These are phyloP conservation scores for Pseudocercospora fuligena DNA, from an alignment of 2,329 filamentous ascomycete species.

Conservation along the genomic window DNA sequence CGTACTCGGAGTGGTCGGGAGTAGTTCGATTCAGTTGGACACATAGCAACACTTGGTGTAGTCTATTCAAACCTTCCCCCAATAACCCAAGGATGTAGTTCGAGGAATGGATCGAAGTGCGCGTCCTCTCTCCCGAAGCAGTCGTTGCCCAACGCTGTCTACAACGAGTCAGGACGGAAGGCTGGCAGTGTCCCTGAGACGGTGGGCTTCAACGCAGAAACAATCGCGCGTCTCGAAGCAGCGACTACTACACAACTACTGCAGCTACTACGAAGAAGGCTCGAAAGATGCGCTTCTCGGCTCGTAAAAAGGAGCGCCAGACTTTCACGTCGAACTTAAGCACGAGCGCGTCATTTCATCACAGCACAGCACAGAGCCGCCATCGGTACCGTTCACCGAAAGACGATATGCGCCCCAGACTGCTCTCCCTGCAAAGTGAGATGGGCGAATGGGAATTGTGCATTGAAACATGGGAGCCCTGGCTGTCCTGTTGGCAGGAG, in stretches of 20 bases:
- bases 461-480: neutral
- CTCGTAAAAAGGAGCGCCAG: neutral
- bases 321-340: neutral
- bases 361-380: neutral
- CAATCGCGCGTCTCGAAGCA: neutral
- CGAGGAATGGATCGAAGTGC: neutral
- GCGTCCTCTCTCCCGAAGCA: neutral
- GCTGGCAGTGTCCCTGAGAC: neutral
- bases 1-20: neutral
- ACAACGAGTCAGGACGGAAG: neutral
- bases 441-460: neutral
- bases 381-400: too few species aligned
- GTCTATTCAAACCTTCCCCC: neutral
- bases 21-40: neutral
- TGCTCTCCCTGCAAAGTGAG: neutral
- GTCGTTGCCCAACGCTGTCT: neutral
- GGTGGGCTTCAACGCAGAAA: constrained; percentile 2
- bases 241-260: neutral
- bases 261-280: too few species aligned
- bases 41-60: neutral
- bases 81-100: neutral
- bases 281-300: too few species aligned
- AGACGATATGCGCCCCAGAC: neutral
- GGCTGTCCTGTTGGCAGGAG: neutral
- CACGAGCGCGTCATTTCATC: neutral